Conservation (phyloP, 2,329 filamentous ascomycete genomes). For the Fusarium tanahbumbuense region DNA sequence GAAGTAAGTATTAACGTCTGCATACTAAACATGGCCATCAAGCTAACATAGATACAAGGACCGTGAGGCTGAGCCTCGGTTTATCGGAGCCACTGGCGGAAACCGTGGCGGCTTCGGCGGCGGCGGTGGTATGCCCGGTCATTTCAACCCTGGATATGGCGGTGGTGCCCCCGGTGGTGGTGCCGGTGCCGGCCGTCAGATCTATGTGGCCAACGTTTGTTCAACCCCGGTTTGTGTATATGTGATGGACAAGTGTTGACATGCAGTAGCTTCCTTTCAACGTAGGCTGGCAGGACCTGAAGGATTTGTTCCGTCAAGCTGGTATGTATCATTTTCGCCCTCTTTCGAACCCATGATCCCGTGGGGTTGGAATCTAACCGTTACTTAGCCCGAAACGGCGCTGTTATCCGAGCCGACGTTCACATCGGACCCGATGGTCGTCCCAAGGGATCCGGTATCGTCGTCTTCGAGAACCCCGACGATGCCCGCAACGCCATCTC, state of each 20-base stretch:
- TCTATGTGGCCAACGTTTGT: slow-evolving; percentile 99
- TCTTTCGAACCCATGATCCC: neutral
- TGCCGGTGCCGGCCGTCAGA: slow-evolving; percentile 77
- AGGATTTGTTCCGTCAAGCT: slow-evolving; percentile 98
- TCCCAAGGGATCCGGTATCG: slow-evolving; percentile 96
- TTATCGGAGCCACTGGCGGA: slow-evolving; percentile 78
- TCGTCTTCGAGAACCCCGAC: slow-evolving; percentile 93
- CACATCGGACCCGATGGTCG: slow-evolving; percentile 91
- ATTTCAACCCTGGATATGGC: slow-evolving; percentile 68
- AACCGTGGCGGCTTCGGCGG: slow-evolving; percentile 72
- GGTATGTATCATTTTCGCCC: slow-evolving; percentile 68
- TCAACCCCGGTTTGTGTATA: slow-evolving; percentile 37
- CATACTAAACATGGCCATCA: neutral
- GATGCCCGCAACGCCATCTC: slow-evolving; percentile 96
- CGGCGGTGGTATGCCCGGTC: slow-evolving; percentile 60
- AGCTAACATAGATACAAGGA: slow-evolving; percentile 67
- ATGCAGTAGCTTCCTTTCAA: slow-evolving; percentile 87
- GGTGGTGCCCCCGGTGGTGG: slow-evolving; percentile 62
- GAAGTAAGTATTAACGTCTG: slow-evolving; percentile 72
- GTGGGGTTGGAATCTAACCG: slow-evolving; percentile 18
- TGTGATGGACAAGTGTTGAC: slow-evolving; percentile 33
- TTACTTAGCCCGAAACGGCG: slow-evolving; percentile 68
- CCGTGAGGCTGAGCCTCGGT: slow-evolving; percentile 96
- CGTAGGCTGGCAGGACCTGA: slow-evolving; percentile 98
- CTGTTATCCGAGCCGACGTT: slow-evolving; percentile 94